Conservation (phyloP, 1,284 basidiomycete genomes). For the Ganoderma boninense region DNA sequence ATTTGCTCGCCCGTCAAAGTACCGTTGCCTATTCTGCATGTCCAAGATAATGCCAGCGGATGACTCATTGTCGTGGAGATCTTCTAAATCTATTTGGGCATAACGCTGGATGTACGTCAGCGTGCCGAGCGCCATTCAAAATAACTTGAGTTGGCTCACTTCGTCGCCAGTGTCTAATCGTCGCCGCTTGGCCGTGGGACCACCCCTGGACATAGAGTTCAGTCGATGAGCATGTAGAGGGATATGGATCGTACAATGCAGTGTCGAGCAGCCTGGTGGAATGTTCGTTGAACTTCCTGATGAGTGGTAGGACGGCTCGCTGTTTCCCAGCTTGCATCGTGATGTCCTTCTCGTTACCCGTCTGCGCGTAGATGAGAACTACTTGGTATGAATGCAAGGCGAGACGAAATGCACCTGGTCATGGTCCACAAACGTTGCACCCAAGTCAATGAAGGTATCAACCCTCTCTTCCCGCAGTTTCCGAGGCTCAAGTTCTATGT, state of each 20-base stretch:
- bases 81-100: constrained; percentile 86
- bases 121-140: not conserved
- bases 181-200: constrained; percentile 65
- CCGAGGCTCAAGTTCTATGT: constrained; percentile 82
- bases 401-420: constrained; percentile 63
- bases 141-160: constrained; percentile 25
- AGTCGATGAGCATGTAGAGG: constrained; percentile 6
- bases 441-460: constrained; percentile 86
- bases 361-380: constrained; percentile 53
- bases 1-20: constrained; percentile 71
- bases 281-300: constrained; percentile 98
- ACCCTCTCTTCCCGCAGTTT: constrained; percentile 72
- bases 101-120: constrained; percentile 48
- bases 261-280: constrained; percentile 88
- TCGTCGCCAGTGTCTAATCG: constrained; percentile 52
- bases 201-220: constrained; percentile 54
- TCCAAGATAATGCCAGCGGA: constrained; percentile 81
- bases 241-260: constrained; percentile 59
- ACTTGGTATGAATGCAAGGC: not conserved
- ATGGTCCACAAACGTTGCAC: constrained; percentile 93
- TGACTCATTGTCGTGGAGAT: constrained; percentile 76
- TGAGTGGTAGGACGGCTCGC: constrained; percentile 87
- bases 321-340: constrained; percentile 98
- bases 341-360: constrained; percentile 87
- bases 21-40: constrained; percentile 82